A percentile compares a stretch with the other conserved stretches of the same genome.
phyloP scores from a whole-genome alignment of 78 protist genomes.

The Dictyostelium discoideum region dicty_2.7 NC_007088.5:7229501-7230000 shows the following conservation, averaged over 20 bases:
- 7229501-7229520: slow-evolving; percentile 46
- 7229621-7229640: too few species aligned
- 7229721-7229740: too few species aligned
- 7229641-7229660: not conserved
- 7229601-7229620: slow-evolving; percentile 55
- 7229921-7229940: slow-evolving; percentile 45
- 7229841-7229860: slow-evolving; percentile 23
- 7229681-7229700: too few species aligned
- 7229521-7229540: slow-evolving; percentile 7
- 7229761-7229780: not conserved
- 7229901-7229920: slow-evolving; percentile 19
- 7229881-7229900: slow-evolving; percentile 65
- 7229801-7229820: slow-evolving; percentile 50
- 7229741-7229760: too few species aligned
- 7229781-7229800: slow-evolving; percentile 51
- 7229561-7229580: slow-evolving; percentile 51
- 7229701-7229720: too few species aligned
- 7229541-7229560: slow-evolving; percentile 46
- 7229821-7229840: slow-evolving; percentile 40
- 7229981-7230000: too few species aligned
- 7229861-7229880: slow-evolving; percentile 28
- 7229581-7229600: slow-evolving; percentile 32
- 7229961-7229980: too few species aligned
- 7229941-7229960: slow-evolving; percentile 18
- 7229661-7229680: not conserved